Base-by-base conservation (phyloP, 2,329 filamentous ascomycete genomes). In the Biscogniauxia marginata region DNA sequence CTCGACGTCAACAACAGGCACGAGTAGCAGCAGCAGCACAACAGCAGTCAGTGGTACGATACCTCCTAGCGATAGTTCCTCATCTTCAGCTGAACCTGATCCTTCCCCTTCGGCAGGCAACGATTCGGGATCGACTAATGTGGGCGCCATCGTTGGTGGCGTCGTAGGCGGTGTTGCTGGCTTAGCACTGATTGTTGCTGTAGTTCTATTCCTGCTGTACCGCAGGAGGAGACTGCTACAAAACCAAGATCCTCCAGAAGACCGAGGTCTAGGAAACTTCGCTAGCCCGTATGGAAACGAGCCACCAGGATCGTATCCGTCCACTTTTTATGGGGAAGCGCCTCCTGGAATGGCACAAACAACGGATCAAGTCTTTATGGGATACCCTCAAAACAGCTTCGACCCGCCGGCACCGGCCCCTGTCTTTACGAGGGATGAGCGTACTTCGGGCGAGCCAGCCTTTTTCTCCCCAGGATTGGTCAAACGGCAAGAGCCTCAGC, bases 61-160 rank as follows among this genome's bases (percentile, higher is more conserved):
- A 30, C 51, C 39, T 16, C 61, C 51, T 13, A 52, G 57, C 30
- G 24, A 24, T 22, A 53, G 46, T 49, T 49, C 53, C 23, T 63
- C 65, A 45, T 55, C 66, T 3, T 55, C 64, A 4, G 43, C 55
- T 30, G 22, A 39, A 21, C 18, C 54, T 21, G 18, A 34, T 52
- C 20, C 3, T 19, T 13, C 8, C 16, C 24, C 55, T 2, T 21
- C 49, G 44, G 30, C 56, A 18, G 20, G 34, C 48, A 46, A 18
- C 48, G 50, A 46, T 47, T 54, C 58, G 13, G 22, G 23, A 4
- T 56, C 58, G 25, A 57, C 19, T 4, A 63, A 63, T 39, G 53
- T 58, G 4, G 71, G 69, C 3, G 66, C 66, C 18, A 72, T 74
- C 22, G 67, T 58, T 1, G 65, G 66, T 19, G 65, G 68, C 13